Evolutionary conservation across 2,329 filamentous ascomycete species (phyloP).

Genomic region (Penicillium nordicum): DNA sequence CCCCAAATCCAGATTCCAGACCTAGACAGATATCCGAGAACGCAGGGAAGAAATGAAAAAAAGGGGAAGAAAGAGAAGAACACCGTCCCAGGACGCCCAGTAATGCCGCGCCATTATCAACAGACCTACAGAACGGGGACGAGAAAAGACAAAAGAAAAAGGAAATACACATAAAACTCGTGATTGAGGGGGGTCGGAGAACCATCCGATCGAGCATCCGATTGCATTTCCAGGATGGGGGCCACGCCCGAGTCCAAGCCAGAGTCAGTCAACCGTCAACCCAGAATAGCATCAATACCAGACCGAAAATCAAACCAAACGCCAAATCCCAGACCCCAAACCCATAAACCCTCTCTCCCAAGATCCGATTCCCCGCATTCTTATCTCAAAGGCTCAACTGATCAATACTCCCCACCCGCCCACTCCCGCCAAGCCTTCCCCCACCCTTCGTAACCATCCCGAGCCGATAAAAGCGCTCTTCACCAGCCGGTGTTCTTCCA

Average conservation of each 20-base stretch:
- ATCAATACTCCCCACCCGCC: slow-evolving; percentile 47
- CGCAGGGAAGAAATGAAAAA: not conserved
- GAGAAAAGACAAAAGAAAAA: not conserved
- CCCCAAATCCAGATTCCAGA: not conserved
- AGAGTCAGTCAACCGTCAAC: not conserved
- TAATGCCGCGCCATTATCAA: not conserved
- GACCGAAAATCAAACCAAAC: no score
- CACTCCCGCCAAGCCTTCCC: slow-evolving; percentile 40
- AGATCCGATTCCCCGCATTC: not conserved
- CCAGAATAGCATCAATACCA: not conserved
- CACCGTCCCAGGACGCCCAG: not conserved
- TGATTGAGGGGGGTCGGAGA: not conserved
- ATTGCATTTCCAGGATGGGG: not conserved
- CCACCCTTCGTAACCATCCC: slow-evolving; percentile 48
- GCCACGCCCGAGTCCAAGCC: not conserved
- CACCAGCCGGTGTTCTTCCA: slow-evolving; percentile 45
- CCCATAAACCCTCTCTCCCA: not conserved
- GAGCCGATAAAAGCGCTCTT: slow-evolving; percentile 49
- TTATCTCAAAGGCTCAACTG: slow-evolving; percentile 45
- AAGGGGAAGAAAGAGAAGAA: not conserved
- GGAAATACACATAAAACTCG: not conserved
- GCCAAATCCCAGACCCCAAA: not conserved
- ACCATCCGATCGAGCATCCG: not conserved
- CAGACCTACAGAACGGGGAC: not conserved
- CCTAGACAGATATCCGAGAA: not conserved